These are phyloP conservation scores for Phylloporus sp. DNA, from an alignment of 768 basidiomycete species.

Conservation along the genomic window DNA sequence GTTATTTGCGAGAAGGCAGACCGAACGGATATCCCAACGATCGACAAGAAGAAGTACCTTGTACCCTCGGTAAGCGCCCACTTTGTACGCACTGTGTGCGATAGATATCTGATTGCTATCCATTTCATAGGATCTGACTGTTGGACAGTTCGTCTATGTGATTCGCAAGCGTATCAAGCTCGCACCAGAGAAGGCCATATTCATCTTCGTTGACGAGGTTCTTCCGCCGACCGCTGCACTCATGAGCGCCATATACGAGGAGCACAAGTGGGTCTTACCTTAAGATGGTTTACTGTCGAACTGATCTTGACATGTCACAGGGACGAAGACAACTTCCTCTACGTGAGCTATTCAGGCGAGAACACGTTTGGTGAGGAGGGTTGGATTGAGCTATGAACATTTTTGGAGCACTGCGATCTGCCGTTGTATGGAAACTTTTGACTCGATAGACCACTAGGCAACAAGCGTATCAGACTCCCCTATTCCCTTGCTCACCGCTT, in stretches of 20 bases:
- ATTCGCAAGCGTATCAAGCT: slow-evolving; percentile 99
- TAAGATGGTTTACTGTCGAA: slow-evolving; percentile 2
- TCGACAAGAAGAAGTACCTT: slow-evolving; percentile 99
- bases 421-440: slow-evolving; percentile 17
- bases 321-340: slow-evolving; percentile 99
- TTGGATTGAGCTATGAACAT: slow-evolving; percentile 32
- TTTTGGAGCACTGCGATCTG: slow-evolving; percentile 18
- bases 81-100: slow-evolving; percentile 1
- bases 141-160: slow-evolving; percentile 99
- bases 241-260: slow-evolving; percentile 99
- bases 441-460: slow-evolving; percentile 29
- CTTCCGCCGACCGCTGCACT: slow-evolving; percentile 96
- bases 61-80: slow-evolving; percentile 80
- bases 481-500: slow-evolving; percentile 6
- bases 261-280: slow-evolving; percentile 81
- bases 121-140: slow-evolving; percentile 76
- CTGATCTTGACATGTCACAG: slow-evolving; percentile 42
- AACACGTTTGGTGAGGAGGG: slow-evolving; percentile 75
- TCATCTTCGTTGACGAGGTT: slow-evolving; percentile 99
- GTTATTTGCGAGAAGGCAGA: slow-evolving; percentile 99
- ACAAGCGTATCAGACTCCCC: slow-evolving; percentile 20
- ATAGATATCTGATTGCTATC: slow-evolving; percentile 26
- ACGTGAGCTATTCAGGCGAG: slow-evolving; percentile 98
- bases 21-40: slow-evolving; percentile 96
- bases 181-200: slow-evolving; percentile 99